Percentiles rank a stretch among this genome's conserved stretches.
Conservation (phyloP, 495 filamentous ascomycete genomes). For the Xylaria intraflava region DNA sequence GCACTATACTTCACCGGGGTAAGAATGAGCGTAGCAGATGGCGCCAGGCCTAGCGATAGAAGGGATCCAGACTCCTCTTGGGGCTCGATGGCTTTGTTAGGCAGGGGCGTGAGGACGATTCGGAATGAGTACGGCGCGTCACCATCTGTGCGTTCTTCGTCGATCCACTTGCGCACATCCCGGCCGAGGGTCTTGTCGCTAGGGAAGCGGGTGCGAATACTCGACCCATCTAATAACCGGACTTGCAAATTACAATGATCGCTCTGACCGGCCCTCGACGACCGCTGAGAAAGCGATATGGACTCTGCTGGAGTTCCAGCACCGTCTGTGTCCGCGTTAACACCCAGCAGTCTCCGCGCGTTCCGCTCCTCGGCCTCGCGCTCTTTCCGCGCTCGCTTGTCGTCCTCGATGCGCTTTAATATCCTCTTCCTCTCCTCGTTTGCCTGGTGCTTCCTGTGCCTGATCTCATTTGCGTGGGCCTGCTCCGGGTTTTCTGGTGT, state of each 20-base stretch:
- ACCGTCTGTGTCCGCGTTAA: not conserved
- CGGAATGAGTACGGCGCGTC: constrained; percentile 70
- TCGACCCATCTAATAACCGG: constrained; percentile 76
- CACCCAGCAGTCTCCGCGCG: constrained; percentile 16
- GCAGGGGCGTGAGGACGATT: constrained; percentile 71
- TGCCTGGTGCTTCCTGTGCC: constrained; percentile 47
- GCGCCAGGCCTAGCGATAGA: constrained; percentile 58
- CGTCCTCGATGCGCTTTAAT: constrained; percentile 56
- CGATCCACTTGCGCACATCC: constrained; percentile 74
- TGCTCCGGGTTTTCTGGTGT: constrained; percentile 14
- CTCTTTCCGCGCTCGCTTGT: constrained; percentile 56
- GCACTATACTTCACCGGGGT: constrained; percentile 59
- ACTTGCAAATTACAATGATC: constrained; percentile 65
- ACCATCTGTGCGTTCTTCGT: constrained; percentile 39
- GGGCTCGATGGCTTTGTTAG: constrained; percentile 63
- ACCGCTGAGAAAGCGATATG: constrained; percentile 3
- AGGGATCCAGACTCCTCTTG: constrained; percentile 67
- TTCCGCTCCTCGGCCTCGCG: constrained; percentile 45
- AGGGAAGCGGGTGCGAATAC: constrained; percentile 64
- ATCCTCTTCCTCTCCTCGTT: constrained; percentile 55
- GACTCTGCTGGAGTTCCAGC: not conserved
- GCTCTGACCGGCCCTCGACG: constrained; percentile 13
- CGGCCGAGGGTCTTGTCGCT: constrained; percentile 54
- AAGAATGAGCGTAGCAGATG: constrained; percentile 77
- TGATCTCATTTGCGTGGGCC: constrained; percentile 43